Conservation (phyloP, 192 early-diverging fungal species). For the Coemansia brasiliensis region DNA sequence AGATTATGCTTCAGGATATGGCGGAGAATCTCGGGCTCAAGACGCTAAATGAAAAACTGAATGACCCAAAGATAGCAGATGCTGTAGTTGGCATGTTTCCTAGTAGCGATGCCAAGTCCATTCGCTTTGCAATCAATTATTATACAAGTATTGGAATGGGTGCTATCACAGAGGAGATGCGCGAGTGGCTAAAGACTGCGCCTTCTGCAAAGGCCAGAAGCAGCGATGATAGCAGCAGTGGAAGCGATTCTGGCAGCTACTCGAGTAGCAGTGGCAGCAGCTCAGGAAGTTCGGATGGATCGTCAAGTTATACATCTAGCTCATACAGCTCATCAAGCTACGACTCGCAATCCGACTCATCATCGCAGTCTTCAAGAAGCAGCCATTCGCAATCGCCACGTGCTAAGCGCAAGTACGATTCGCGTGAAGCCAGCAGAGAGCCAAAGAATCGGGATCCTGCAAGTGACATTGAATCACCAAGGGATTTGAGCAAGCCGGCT, state of each 20-base stretch:
- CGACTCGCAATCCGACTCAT: not conserved
- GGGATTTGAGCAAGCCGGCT: no score
- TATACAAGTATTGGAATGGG: conserved; percentile 93
- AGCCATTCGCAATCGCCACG: not conserved
- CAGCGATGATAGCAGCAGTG: conserved; percentile 17
- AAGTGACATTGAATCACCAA: no score
- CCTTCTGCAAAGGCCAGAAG: conserved; percentile 12
- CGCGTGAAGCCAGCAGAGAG: no score
- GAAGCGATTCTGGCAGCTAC: conserved; percentile 25
- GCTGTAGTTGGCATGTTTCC: conserved; percentile 89
- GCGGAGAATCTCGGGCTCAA: conserved; percentile 79
- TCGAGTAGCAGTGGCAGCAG: conserved; percentile 13
- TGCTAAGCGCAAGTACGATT: no score
- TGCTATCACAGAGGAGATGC: conserved; percentile 87
- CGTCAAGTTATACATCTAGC: conserved; percentile 14
- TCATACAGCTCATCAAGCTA: conserved; percentile 15
- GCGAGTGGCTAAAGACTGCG: conserved; percentile 78
- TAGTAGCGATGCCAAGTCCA: conserved; percentile 80
- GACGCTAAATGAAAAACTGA: conserved; percentile 66
- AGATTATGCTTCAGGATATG: conserved; percentile 91
- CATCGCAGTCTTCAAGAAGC: conserved; percentile 8
- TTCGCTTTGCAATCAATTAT: conserved; percentile 97
- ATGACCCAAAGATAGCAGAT: conserved; percentile 66
- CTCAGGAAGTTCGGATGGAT: conserved; percentile 20
- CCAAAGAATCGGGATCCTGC: no score